Evolutionary conservation across 78 protist species (phyloP).

Genomic region (Blattamonas nauphoetae): DNA sequence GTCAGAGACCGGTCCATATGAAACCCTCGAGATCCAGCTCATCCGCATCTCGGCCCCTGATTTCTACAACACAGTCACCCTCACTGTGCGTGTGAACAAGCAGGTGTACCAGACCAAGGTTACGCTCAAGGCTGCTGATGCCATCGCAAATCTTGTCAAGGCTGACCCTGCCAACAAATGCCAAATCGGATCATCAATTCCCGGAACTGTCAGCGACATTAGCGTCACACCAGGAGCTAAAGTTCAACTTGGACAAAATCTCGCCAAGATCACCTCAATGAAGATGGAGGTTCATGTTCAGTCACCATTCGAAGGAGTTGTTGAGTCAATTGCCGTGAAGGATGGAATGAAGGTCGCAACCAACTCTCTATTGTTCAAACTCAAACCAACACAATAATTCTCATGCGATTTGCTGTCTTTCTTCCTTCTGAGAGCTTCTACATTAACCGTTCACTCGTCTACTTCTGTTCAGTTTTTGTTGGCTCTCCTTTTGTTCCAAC

Average conservation of each 20-base stretch:
- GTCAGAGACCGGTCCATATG: not conserved
- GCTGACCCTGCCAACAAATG: not conserved
- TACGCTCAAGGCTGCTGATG: not conserved
- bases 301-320: not conserved
- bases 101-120: not conserved
- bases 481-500: no score
- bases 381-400: no score
- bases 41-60: not conserved
- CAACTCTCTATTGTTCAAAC: not conserved
- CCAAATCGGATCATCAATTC: not conserved
- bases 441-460: no score
- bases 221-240: not conserved
- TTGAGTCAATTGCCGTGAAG: not conserved
- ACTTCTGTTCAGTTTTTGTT: no score
- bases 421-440: no score
- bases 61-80: not conserved
- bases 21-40: not conserved
- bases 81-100: not conserved
- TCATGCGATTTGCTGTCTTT: no score
- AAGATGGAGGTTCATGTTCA: conserved; percentile 2
- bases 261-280: not conserved
- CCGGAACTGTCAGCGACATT: not conserved
- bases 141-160: not conserved
- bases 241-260: not conserved
- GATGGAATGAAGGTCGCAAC: not conserved